Evolutionary conservation across 1,284 basidiomycete genomes (phyloP).

Genomic region (Austropuccinia psidii): DNA sequence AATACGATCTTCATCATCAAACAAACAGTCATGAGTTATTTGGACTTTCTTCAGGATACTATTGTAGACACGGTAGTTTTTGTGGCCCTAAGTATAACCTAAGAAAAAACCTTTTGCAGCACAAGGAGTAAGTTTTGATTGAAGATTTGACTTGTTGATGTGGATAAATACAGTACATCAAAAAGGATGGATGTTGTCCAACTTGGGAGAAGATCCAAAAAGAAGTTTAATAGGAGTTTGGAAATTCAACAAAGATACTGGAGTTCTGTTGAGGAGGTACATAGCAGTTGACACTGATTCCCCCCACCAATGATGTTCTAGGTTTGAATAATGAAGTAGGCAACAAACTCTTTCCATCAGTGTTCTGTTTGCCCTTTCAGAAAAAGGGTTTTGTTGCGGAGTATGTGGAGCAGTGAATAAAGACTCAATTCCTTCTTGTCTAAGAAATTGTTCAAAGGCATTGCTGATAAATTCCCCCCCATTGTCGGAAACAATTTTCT

Average conservation of each 20-base stretch:
- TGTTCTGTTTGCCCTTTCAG: not conserved
- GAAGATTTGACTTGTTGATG: not conserved
- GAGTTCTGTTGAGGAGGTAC: not conserved
- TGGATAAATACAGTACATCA: not conserved
- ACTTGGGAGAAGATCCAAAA: not conserved
- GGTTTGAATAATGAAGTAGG: not conserved
- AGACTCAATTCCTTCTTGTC: not conserved
- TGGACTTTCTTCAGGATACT: too few relatives aligned
- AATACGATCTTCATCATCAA: too few relatives aligned
- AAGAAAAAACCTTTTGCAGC: not conserved
- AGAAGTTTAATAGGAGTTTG: not conserved
- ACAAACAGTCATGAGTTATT: too few relatives aligned
- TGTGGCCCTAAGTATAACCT: not conserved
- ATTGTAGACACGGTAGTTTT: too few relatives aligned
- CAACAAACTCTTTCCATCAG: not conserved
- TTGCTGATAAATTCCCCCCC: slow-evolving; percentile 9
- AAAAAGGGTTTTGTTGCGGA: slow-evolving; percentile 16
- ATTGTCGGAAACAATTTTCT: slow-evolving; percentile 6
- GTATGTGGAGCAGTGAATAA: slow-evolving; percentile 1
- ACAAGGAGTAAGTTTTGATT: not conserved
- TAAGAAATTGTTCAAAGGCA: not conserved
- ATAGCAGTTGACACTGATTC: not conserved
- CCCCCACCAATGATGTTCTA: not conserved
- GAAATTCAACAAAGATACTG: not conserved
- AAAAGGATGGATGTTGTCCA: not conserved